phyloP scores from a whole-genome alignment of 805 yeast genomes.

The Starmerella apicola region DNA sequence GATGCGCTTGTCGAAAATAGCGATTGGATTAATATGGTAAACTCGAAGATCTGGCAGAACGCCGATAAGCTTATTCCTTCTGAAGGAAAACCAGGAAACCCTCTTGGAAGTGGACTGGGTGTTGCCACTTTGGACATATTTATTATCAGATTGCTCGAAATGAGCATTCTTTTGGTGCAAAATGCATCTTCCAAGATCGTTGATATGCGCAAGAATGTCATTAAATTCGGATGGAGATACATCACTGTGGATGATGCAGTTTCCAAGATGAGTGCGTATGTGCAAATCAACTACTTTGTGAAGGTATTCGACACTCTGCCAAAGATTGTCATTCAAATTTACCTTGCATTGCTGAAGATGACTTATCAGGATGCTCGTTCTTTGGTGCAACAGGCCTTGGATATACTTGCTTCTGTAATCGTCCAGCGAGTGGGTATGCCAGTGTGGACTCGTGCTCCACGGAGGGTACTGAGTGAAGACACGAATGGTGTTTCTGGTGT shows the following conservation, averaged over 20 bases:
- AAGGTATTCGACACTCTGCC: conserved; percentile 79
- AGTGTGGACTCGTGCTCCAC: conserved; percentile 88
- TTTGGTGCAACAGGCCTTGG: conserved; percentile 77
- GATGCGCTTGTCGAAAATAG: conserved; percentile 31
- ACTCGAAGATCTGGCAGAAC: conserved; percentile 58
- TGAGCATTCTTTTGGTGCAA: conserved; percentile 65
- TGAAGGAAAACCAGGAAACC: conserved; percentile 12
- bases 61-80: conserved; percentile 42
- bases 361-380: conserved; percentile 75
- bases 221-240: conserved; percentile 89
- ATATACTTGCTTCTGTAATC: conserved; percentile 77
- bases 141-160: conserved; percentile 65
- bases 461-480: conserved; percentile 82
- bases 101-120: conserved; percentile 14
- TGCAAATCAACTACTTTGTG: conserved; percentile 75
- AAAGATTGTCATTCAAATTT: conserved; percentile 79
- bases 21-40: conserved; percentile 56
- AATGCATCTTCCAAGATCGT: conserved; percentile 49
- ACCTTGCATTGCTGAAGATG: conserved; percentile 75
- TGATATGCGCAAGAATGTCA: conserved; percentile 65
- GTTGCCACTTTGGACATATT: conserved; percentile 46
- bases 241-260: conserved; percentile 79
- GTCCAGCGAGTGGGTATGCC: conserved; percentile 48
- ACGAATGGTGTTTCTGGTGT: conserved; percentile 80
- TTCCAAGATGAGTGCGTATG: conserved; percentile 86